Percentiles rank a stretch among this genome's conserved stretches.
phyloP scores from a whole-genome alignment of 805 yeast species.

The Isabelozyma rhagii region DNA sequence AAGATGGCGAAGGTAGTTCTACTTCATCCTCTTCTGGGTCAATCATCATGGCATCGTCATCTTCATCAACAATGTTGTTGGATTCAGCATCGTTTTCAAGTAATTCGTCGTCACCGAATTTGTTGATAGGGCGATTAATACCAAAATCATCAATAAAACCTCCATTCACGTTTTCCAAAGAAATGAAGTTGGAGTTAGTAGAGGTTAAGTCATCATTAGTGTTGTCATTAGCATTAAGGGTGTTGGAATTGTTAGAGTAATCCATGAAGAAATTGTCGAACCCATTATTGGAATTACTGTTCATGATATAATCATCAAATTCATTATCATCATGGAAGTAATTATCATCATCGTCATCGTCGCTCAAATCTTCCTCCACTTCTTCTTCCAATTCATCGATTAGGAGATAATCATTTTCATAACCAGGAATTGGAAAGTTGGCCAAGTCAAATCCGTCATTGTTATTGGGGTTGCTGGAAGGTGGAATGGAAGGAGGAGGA shows the following conservation, averaged over 20 bases:
- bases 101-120: constrained; percentile 1
- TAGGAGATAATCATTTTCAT: constrained; percentile 31
- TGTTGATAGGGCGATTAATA: constrained; percentile 3
- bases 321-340: constrained; percentile 37
- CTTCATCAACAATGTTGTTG: neutral
- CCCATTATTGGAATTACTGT: neutral
- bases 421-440: constrained; percentile 24
- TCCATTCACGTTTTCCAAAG: constrained; percentile 1
- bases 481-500: constrained; percentile 3
- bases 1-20: neutral
- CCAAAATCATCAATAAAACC: constrained; percentile 12
- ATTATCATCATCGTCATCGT: constrained; percentile 36
- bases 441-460: neutral
- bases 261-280: constrained; percentile 1
- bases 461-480: constrained; percentile 1
- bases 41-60: neutral
- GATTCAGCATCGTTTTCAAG: neutral
- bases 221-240: constrained; percentile 5
- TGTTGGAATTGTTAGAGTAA: neutral
- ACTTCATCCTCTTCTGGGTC: neutral
- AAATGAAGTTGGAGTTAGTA: constrained; percentile 3
- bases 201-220: constrained; percentile 1
- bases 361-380: constrained; percentile 41
- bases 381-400: constrained; percentile 37
- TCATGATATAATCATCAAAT: constrained; percentile 25